phyloP scores from a whole-genome alignment of 179 eudicot species.

The Actinidia arguta region DNA sequence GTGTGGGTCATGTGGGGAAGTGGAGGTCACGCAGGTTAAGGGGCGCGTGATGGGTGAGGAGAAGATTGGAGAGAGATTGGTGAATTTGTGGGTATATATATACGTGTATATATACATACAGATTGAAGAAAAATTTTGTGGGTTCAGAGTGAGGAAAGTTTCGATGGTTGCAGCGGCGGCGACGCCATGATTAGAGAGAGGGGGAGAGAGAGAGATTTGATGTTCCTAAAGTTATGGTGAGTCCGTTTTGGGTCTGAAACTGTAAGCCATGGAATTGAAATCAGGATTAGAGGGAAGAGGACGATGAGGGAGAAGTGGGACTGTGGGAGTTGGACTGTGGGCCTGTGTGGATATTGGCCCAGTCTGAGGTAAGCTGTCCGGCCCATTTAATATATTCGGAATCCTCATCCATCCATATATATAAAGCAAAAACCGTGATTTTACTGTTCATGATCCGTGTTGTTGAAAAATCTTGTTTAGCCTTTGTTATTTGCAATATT shows the following conservation, averaged over 20 bases:
- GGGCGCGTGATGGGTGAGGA: background rate
- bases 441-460: too few relatives aligned
- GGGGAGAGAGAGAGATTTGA: background rate
- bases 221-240: background rate
- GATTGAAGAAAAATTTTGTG: too few relatives aligned
- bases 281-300: background rate
- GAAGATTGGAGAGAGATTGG: conserved; percentile 13
- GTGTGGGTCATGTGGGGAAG: background rate
- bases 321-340: background rate
- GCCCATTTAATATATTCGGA: too few relatives aligned
- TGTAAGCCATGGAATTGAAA: background rate
- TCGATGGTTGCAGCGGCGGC: conserved; percentile 14
- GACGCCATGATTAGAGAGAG: background rate
- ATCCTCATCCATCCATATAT: too few relatives aligned
- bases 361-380: background rate
- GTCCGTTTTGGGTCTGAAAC: background rate
- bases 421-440: too few relatives aligned
- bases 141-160: conserved; percentile 15
- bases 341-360: background rate
- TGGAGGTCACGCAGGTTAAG: conserved; percentile 11
- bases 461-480: too few relatives aligned
- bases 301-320: background rate
- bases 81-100: conserved; percentile 14
- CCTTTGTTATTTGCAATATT: too few relatives aligned
- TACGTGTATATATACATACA: too few relatives aligned